Percentiles rank a stretch among this genome's conserved stretches.
Conservation (phyloP, 768 basidiomycete genomes). For the Tulasnella sp. region DNA sequence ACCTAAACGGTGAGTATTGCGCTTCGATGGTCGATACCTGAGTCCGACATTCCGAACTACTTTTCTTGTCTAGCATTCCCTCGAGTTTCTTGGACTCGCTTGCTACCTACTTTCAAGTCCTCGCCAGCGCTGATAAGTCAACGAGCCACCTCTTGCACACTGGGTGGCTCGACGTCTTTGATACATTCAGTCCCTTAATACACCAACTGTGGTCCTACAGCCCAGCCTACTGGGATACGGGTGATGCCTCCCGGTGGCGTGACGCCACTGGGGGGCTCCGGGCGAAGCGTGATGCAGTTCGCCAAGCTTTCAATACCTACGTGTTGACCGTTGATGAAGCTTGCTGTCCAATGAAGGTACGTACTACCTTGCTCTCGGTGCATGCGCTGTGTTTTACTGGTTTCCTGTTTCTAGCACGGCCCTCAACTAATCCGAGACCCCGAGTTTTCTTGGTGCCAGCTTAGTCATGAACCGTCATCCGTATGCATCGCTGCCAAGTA, state of each 20-base stretch:
- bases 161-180: background rate
- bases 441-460: too few species aligned
- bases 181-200: background rate
- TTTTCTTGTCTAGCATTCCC: background rate
- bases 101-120: background rate
- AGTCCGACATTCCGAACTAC: background rate
- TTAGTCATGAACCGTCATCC: too few species aligned
- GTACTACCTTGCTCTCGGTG: background rate
- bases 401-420: too few species aligned
- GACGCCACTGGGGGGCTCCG: background rate
- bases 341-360: background rate
- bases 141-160: background rate
- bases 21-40: background rate
- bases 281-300: background rate
- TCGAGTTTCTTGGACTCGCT: background rate
- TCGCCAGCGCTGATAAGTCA: background rate
- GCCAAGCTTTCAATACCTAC: background rate
- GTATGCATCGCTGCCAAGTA: too few species aligned
- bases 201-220: background rate
- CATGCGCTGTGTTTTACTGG: too few species aligned
- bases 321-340: background rate
- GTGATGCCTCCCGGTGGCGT: background rate
- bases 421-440: too few species aligned
- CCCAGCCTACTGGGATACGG: background rate
- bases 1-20: background rate